Base-by-base conservation (phyloP, 2,329 filamentous ascomycete species). In the Camillea tinctor region DNA sequence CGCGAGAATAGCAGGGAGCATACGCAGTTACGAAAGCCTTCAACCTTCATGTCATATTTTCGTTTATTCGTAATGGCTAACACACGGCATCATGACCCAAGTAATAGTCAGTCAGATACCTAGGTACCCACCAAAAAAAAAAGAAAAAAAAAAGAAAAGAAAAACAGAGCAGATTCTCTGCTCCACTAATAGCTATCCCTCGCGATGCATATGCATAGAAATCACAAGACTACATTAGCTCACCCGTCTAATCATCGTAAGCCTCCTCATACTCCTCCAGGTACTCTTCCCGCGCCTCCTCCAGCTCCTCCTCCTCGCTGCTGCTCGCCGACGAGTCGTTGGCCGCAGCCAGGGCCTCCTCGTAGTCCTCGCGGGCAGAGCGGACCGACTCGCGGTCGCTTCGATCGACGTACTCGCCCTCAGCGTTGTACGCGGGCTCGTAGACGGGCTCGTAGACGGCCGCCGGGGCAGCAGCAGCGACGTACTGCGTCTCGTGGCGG, bases 241-340 rank as follows among this genome's bases (percentile, higher is more conserved):
- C n/a, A 30, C 3, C 26, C n/a, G n/a, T 15, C n/a, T 60, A 60
- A 49, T 86, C 83, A 8, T 72, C 74, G 56, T 79, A 78, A 3
- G 69, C 67, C 62, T 79, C 76, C 59, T 77, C 76, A 53, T 77
- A 76, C 62, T 80, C 80, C 62, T 83, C 80, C 54, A 81, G 73
- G 58, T 83, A 82, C 68, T 79, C 79, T 63, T 81, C 73, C 58
- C 81, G 76, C 4, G 80, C 81, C 68, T 83, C 80, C 62, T 84
- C 79, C 3, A 84, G 71, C 57, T 80, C 79, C 70, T 86, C 77
- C 3, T 75, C 69, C 60, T 83, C 82, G 62, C 81, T 85, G 66
- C 78, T 84, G 71, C 77, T 82, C 19, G 78, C 78, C 54, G 75
- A 73, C 1, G 78, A 80, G 63, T 77, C 75, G 4, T 67, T 64